phyloP scores from a whole-genome alignment of 164 flowering plant genomes.

The Magnolia kwangsiensis region DNA sequence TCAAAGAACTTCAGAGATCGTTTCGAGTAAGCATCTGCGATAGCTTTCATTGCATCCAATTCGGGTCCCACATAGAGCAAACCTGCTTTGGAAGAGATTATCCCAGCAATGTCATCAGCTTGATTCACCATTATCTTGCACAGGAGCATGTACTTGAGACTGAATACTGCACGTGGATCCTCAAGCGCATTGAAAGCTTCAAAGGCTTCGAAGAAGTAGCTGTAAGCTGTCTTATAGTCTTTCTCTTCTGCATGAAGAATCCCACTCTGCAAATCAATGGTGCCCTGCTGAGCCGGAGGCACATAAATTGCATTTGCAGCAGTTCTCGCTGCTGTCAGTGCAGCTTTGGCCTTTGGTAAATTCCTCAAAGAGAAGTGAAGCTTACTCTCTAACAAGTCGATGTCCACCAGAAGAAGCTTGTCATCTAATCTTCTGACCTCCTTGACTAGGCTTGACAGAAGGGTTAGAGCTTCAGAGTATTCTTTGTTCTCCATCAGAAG shows the following conservation, averaged over 20 bases:
- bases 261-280: conserved; percentile 72
- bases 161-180: conserved; percentile 55
- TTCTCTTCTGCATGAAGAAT: conserved; percentile 74
- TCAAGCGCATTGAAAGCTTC: conserved; percentile 66
- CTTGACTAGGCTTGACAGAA: conserved; percentile 50
- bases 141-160: conserved; percentile 57
- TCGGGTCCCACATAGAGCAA: conserved; percentile 21
- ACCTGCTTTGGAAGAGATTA: conserved; percentile 28
- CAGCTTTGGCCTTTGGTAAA: conserved; percentile 66
- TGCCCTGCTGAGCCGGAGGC: conserved; percentile 77
- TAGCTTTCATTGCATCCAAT: conserved; percentile 31
- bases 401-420: conserved; percentile 70
- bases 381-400: conserved; percentile 63
- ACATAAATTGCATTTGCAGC: conserved; percentile 73
- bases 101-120: conserved; percentile 60
- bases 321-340: conserved; percentile 73
- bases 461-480: conserved; percentile 50
- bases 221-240: conserved; percentile 68
- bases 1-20: conserved; percentile 53
- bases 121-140: conserved; percentile 62
- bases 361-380: conserved; percentile 61
- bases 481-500: conserved; percentile 60
- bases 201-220: conserved; percentile 70
- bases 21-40: conserved; percentile 38
- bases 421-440: conserved; percentile 70